A percentile compares a stretch with the other conserved stretches of the same genome.
Conservation (phyloP, 2,329 filamentous ascomycete genomes). For the Grosmannia clavigera region DNA sequence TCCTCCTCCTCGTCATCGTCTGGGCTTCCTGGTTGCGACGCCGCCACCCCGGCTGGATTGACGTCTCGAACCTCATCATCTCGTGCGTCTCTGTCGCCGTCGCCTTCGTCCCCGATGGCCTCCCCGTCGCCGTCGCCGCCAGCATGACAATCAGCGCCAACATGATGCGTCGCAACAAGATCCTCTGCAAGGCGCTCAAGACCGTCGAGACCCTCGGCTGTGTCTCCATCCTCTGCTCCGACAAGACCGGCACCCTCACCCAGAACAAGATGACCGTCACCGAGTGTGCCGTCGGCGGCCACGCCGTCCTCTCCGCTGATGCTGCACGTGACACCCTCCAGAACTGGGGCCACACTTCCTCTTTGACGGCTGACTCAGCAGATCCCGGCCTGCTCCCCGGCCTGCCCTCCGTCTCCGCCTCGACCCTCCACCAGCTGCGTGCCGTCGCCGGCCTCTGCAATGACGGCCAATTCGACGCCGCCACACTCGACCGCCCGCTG, state of each 20-base stretch:
- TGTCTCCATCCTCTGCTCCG: slow-evolving; percentile 62
- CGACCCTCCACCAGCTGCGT: slow-evolving; percentile 43
- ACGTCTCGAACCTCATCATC: slow-evolving; percentile 59
- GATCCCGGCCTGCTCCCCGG: slow-evolving; percentile 13
- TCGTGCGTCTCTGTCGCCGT: slow-evolving; percentile 60
- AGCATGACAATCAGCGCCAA: slow-evolving; percentile 66
- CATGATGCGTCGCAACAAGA: slow-evolving; percentile 63
- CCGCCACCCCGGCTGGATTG: slow-evolving; percentile 57
- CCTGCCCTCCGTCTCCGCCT: slow-evolving; percentile 8
- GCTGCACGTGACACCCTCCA: slow-evolving; percentile 30
- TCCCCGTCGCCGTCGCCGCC: slow-evolving; percentile 57
- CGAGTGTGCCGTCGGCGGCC: slow-evolving; percentile 50
- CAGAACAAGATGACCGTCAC: slow-evolving; percentile 64
- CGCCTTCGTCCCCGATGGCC: slow-evolving; percentile 64
- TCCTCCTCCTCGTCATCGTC: slow-evolving; percentile 50
- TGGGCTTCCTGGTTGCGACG: slow-evolving; percentile 61
- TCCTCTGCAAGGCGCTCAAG: slow-evolving; percentile 69
- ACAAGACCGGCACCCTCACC: slow-evolving; percentile 64
- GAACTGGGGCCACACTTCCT: slow-evolving; percentile 16
- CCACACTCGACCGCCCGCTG: slow-evolving; percentile 46
- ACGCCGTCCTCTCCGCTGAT: slow-evolving; percentile 34
- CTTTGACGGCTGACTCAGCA: slow-evolving; percentile 6
- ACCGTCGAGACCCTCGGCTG: slow-evolving; percentile 65
- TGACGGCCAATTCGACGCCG: slow-evolving; percentile 59
- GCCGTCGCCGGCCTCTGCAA: slow-evolving; percentile 58